Base-by-base conservation (phyloP, 768 basidiomycete species). In the Suillus paluster region DNA sequence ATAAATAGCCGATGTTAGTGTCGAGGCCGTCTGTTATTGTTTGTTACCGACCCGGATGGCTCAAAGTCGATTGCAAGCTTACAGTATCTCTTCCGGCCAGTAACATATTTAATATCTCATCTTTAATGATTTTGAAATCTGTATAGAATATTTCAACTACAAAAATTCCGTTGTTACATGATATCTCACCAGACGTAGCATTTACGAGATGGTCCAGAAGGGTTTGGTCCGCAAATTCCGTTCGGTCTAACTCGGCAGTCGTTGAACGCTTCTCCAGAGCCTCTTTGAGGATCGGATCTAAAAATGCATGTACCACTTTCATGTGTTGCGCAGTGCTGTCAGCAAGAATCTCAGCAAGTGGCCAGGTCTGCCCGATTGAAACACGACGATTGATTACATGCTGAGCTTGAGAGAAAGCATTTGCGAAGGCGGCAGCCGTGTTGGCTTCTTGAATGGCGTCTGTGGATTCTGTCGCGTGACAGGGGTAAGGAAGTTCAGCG, bases 81-180 rank as follows among this genome's bases (percentile, higher is more conserved):
- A 80, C 80, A 23, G 80, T 80, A 63, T 81, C 82, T 17, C 81
- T 66, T 17, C 80, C 79, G 25, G 83, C 82, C 10, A 83, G 70
- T 44, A 83, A 63, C 48, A 83, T 75, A 54, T 79, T 81, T 58
- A 82, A 60, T 11, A 75, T 78, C 63, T 81, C 77, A 55, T 81
- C 81, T 58, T 73, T 77, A 21, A 83, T 58, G 19, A 80, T 59
- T 23, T 67, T 72, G 62, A 66, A 39, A 23, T 77, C 75, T 77
- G 25, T 27, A 15, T 8, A 15, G 6, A 39, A 34, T n/a, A 11
- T 46, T 56, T 27, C 45, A 44, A 41, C 5, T 0, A 0, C 9
- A 45, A 14, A 44, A 7, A n/a, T 45, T 6, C 56, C 6, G 14
- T 7, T 3, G 11, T 7, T 15, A 21, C 1, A 6, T 9, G 7